Evolutionary conservation across 2,329 filamentous ascomycete genomes (phyloP), one percentile per base, ranked within the genome.

Genomic region (Trichoderma cornu-damae): DNA sequence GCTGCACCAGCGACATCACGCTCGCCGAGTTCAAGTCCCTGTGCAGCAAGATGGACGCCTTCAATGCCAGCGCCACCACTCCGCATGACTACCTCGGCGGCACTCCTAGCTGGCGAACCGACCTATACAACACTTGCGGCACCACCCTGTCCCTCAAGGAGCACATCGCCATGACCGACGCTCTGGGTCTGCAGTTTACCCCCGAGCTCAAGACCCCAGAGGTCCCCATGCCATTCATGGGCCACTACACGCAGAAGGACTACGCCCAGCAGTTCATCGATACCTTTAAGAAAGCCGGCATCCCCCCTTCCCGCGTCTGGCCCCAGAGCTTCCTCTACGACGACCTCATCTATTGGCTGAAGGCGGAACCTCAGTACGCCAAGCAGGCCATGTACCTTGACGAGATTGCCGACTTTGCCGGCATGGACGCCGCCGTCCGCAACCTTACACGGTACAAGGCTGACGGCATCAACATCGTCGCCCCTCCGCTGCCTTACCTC

Each of bases 1-100:
- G 86, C 76, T 89, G 86, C 76, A 88, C 86, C 2, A 84, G 79
- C 63, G 87, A 89, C 66, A 81, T 89, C 65, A 88, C 86, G 1
- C 72, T 86, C 34, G 76, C 76, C 44, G 87, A 89, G 70, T 88
- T 83, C 76, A 82, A 83, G 70, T 75, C 78, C 4, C 79, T 89
- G 4, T 89, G 86, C 72, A 80, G 79, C 65, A 88, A 88, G 72
- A 88, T 87, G 84, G 86, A 89, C 65, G 80, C 80, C 49, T 80
- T 72, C 66, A 84, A 86, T 65, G 69, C 75, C 61, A 77, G 73
- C 44, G 85, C 83, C 32, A 79, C 79, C 18, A 88, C 78, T 1
- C 72, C 81, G 0, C 69, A 75, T 35, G 79, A 82, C 62, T 87
- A 79, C 72, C 79, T 83, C 59, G 71, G 75, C 64, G 82, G 82